Evolutionary conservation across 2,329 filamentous ascomycete species (phyloP).

Genomic region (Stagonosporopsis cucurbitacearum): DNA sequence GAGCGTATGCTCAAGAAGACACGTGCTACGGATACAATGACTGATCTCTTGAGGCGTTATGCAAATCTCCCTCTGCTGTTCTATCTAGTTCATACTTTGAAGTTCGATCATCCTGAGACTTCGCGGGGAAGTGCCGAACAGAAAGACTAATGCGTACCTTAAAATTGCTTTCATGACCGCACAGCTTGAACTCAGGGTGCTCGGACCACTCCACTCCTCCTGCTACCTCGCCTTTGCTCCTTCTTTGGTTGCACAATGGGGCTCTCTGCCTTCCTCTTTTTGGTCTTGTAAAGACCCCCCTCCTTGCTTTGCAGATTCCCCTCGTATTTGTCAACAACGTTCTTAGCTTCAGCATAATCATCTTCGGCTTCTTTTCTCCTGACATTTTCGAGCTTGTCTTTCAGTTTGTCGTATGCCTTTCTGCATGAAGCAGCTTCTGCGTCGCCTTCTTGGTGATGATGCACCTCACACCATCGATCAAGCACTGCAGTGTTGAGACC

Average conservation of each 20-base stretch:
- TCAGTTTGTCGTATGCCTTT: not conserved
- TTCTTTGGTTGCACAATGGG: not conserved
- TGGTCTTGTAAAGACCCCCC: not conserved
- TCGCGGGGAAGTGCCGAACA: not conserved
- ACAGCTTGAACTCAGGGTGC: not conserved
- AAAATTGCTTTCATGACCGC: not conserved
- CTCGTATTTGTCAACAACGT: not conserved
- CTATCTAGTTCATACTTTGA: no score
- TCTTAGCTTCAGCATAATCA: not conserved
- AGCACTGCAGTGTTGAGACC: conserved; percentile 17
- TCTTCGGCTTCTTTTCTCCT: not conserved
- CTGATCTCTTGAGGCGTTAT: not conserved
- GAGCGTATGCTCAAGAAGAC: no score
- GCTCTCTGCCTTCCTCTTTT: not conserved
- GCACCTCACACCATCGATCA: conserved; percentile 20
- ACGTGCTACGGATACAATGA: not conserved
- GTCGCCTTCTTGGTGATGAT: conserved; percentile 14
- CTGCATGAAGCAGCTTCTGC: conserved; percentile 8
- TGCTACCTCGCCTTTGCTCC: not conserved
- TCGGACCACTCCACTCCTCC: not conserved
- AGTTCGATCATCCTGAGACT: not conserved
- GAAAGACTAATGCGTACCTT: not conserved
- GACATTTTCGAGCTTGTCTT: not conserved
- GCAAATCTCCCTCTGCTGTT: not conserved
- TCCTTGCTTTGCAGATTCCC: not conserved